Percentiles rank a stretch among this genome's conserved stretches.
Conservation (phyloP, 2,329 filamentous ascomycete species). For the Hypoxylon sp. region DNA sequence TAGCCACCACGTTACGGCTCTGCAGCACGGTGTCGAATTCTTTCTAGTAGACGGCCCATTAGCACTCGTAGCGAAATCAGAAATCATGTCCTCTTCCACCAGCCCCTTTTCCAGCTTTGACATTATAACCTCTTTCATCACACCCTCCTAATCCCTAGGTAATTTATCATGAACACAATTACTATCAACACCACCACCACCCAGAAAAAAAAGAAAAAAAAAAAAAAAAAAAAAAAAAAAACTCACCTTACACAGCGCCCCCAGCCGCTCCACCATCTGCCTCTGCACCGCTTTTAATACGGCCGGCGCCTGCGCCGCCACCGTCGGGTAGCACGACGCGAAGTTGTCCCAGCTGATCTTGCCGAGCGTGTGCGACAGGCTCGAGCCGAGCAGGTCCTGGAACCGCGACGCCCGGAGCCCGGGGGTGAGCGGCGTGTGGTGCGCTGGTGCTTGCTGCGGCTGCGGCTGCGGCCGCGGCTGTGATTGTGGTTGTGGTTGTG, state of each 20-base stretch:
- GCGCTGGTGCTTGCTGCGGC: constrained; percentile 52
- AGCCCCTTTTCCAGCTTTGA: not conserved
- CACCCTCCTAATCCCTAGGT: not conserved
- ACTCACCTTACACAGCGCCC: constrained; percentile 63
- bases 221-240: not conserved
- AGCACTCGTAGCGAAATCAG: not conserved
- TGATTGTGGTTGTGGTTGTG: constrained; percentile 19
- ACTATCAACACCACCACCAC: too few relatives aligned
- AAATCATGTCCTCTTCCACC: too few relatives aligned
- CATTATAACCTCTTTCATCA: not conserved
- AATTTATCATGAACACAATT: not conserved
- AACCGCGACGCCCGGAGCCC: constrained; percentile 69
- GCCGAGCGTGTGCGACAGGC: constrained; percentile 65
- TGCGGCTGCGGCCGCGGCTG: constrained; percentile 27
- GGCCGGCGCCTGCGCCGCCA: constrained; percentile 63
- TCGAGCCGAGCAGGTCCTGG: constrained; percentile 64
- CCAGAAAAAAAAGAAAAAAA: too few relatives aligned
- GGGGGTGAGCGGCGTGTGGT: constrained; percentile 59
- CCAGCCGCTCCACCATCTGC: constrained; percentile 68
- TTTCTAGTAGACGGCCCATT: constrained; percentile 53
- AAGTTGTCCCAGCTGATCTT: constrained; percentile 69
- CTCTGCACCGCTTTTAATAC: constrained; percentile 66
- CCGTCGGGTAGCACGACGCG: constrained; percentile 70
- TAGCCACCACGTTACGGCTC: constrained; percentile 64
- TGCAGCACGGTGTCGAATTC: constrained; percentile 69